Evolutionary conservation across 352 stramenopile species (phyloP), one percentile per base, ranked within the genome.

Genomic region (Globisporangium polare): DNA sequence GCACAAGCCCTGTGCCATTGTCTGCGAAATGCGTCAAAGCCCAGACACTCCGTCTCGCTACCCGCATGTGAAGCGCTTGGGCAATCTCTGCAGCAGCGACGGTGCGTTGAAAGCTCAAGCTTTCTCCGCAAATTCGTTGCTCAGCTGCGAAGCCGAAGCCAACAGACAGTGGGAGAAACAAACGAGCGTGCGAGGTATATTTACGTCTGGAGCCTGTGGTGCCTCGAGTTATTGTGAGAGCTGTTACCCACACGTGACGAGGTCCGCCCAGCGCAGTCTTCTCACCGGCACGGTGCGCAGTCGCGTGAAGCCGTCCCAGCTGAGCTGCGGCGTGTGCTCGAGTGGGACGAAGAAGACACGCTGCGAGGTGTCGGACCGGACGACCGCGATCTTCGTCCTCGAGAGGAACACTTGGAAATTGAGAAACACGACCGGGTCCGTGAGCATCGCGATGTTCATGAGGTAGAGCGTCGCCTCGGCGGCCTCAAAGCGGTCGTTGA

Each of bases 401-500:
- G 10, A 10, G 20, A 18, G 12, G 24, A n/a, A 49, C 33, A 26
- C 12, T 5, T 33, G 33, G 46, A 33, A 63, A 3, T 15, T 18
- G 46, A 53, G 9, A 29, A 45, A 53, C 26, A 20, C 12, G 9
- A 59, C 18, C n/a, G 58, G 58, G 6, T 65, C 58, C 1, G 26
- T 59, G 26, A 65, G 58, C 58, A 65, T 59, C 50, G 58, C 24
- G 22, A 65, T 37, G 50, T 65, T 59, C 50, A 59, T 59, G 50
- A 65, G 58, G 53, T 53, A 59, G 26, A 65, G 37, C 1, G 33
- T n/a, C 2, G 27, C 29, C 2, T 53, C 49, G 33, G 33, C 37
- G 5, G 6, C 0, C 12, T 59, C 27, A 0, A 37, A 39, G n/a
- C 50, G 58, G 2, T 65, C 27, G 39, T 65, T 50, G 9, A 65